Conservation (phyloP, 768 basidiomycete species). For the Hygrocybe punicea region DNA sequence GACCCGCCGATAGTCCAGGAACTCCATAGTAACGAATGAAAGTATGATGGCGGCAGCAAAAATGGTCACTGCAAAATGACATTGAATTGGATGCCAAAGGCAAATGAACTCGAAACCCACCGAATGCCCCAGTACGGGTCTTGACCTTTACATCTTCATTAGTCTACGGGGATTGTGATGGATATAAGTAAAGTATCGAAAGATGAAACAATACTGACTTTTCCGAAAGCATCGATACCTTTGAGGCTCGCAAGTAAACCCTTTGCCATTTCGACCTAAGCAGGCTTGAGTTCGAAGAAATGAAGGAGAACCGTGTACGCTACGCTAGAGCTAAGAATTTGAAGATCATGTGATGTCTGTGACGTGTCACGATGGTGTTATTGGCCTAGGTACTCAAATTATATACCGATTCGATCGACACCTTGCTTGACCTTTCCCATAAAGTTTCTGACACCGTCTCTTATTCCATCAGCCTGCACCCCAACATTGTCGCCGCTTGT, state of each 20-base stretch:
- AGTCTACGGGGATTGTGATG: constrained; percentile 58
- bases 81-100: constrained; percentile 4
- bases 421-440: constrained; percentile 88
- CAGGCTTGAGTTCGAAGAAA: constrained; percentile 25
- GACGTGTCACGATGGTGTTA: no score
- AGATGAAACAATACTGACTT: constrained; percentile 52
- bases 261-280: constrained; percentile 62
- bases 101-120: constrained; percentile 45
- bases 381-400: constrained; percentile 29
- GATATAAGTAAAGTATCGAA: neutral
- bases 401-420: constrained; percentile 60
- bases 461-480: constrained; percentile 81
- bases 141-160: constrained; percentile 99
- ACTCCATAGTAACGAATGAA: constrained; percentile 89
- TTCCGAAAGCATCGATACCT: constrained; percentile 98
- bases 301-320: constrained; percentile 15
- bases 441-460: constrained; percentile 83
- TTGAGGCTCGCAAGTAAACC: constrained; percentile 74
- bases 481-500: constrained; percentile 69
- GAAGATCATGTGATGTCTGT: no score
- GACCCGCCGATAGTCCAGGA: constrained; percentile 88
- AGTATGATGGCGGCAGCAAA: constrained; percentile 89
- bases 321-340: no score
- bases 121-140: constrained; percentile 87
- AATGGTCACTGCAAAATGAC: constrained; percentile 69